Evolutionary conservation across 805 yeast species (phyloP).

Genomic region (Candida alai): DNA sequence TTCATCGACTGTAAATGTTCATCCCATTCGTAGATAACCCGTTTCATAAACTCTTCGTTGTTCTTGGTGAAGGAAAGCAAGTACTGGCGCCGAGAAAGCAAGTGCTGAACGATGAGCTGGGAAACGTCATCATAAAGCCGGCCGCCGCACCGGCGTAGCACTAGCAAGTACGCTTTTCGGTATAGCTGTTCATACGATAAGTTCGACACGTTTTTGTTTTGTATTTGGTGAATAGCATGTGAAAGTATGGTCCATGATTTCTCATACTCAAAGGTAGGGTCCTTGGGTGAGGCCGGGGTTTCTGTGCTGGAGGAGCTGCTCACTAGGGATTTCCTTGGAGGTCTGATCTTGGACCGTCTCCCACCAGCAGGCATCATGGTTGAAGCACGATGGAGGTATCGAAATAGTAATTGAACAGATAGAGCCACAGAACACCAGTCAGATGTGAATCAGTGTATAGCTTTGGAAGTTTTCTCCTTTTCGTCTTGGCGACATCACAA

Average conservation of each 20-base stretch:
- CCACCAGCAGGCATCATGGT: slow-evolving; percentile 16
- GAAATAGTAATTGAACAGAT: too few relatives aligned
- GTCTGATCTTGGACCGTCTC: slow-evolving; percentile 57
- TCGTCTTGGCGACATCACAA: too few relatives aligned
- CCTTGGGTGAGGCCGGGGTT: slow-evolving; percentile 13
- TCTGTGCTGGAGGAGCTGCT: slow-evolving; percentile 17
- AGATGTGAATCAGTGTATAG: too few relatives aligned
- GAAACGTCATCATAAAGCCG: slow-evolving; percentile 60
- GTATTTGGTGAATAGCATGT: slow-evolving; percentile 69
- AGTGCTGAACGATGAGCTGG: slow-evolving; percentile 43
- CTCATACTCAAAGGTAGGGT: slow-evolving; percentile 50
- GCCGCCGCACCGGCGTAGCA: slow-evolving; percentile 65
- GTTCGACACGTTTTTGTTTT: slow-evolving; percentile 64
- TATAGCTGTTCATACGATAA: slow-evolving; percentile 82
- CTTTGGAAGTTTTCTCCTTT: too few relatives aligned
- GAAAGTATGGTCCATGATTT: slow-evolving; percentile 63
- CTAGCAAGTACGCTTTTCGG: slow-evolving; percentile 72
- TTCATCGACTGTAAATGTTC: slow-evolving; percentile 71
- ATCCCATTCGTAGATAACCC: slow-evolving; percentile 53
- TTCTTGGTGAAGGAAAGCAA: slow-evolving; percentile 17
- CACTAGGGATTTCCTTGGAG: slow-evolving; percentile 49
- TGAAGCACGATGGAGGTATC: too few relatives aligned
- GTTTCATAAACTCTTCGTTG: slow-evolving; percentile 32
- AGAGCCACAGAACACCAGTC: too few relatives aligned
- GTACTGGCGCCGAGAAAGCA: slow-evolving; percentile 23